Conservation (phyloP, 2,329 filamentous ascomycete genomes). For the Pseudocercospora pini-densiflorae region DNA sequence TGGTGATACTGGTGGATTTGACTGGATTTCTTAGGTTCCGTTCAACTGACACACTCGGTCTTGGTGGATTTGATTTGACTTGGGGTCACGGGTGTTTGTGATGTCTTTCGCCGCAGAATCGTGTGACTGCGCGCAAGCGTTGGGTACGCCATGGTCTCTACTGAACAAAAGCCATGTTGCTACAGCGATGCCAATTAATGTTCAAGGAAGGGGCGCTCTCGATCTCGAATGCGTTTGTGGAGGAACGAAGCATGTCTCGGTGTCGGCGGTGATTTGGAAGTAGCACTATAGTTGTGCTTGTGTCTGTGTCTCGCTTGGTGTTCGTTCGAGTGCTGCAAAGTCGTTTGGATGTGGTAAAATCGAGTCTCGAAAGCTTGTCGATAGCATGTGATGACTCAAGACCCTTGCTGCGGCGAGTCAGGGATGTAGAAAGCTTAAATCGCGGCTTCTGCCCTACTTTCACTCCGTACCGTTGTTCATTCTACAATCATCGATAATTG, state of each 20-base stretch:
- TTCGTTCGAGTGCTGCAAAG: neutral
- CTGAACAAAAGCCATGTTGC: slow-evolving; percentile 3
- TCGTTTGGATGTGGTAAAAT: neutral
- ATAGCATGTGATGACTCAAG: slow-evolving; percentile 9
- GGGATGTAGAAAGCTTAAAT: slow-evolving; percentile 2
- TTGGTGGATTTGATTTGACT: neutral
- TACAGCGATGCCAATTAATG: slow-evolving; percentile 5
- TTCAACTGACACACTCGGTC: neutral
- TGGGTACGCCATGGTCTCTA: slow-evolving; percentile 7
- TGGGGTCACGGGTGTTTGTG: neutral
- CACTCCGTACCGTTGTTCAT: neutral
- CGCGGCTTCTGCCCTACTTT: neutral
- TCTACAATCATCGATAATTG: too few species aligned
- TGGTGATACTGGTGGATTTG: slow-evolving; percentile 10
- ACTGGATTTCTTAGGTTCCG: neutral
- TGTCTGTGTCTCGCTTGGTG: neutral
- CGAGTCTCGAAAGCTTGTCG: slow-evolving; percentile 1
- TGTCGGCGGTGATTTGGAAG: neutral
- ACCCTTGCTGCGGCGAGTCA: neutral
- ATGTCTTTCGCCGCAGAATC: neutral
- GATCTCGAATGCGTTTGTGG: neutral
- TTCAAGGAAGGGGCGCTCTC: slow-evolving; percentile 8
- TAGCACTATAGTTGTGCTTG: neutral
- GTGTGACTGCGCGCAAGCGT: slow-evolving; percentile 6
- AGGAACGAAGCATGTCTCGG: slow-evolving; percentile 6